phyloP scores from a whole-genome alignment of 139 green algal genomes.

The Pleodorina starrii region DNA sequence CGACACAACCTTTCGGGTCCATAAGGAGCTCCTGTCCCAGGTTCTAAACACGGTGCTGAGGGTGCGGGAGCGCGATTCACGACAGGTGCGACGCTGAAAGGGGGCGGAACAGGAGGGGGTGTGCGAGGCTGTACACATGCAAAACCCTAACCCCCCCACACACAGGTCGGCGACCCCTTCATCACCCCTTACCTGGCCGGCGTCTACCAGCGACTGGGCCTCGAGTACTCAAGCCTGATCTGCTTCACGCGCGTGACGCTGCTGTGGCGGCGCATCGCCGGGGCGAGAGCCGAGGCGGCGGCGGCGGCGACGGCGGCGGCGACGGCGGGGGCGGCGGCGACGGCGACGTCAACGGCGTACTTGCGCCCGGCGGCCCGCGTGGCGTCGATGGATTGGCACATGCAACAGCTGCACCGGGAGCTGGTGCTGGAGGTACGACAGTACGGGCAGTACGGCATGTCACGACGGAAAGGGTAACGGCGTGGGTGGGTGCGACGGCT shows the following conservation, averaged over 20 bases:
- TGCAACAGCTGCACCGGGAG: constrained; percentile 49
- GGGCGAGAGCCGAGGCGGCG: not conserved
- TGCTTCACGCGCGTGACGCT: constrained; percentile 38
- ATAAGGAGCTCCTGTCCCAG: constrained; percentile 41
- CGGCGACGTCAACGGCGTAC: not conserved
- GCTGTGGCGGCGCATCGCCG: not conserved
- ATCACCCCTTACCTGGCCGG: constrained; percentile 32
- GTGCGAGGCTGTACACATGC: not conserved
- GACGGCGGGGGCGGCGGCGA: too few species aligned
- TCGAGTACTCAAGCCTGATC: constrained; percentile 21
- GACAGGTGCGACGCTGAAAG: not conserved
- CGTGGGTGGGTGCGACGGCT: too few species aligned
- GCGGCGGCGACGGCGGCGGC: not conserved
- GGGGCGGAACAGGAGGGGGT: not conserved
- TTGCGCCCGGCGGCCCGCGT: not conserved
- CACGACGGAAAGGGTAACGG: too few species aligned
- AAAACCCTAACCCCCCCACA: not conserved
- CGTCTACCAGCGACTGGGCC: constrained; percentile 36
- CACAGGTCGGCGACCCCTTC: constrained; percentile 47
- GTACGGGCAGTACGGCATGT: not conserved
- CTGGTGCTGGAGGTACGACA: constrained; percentile 40
- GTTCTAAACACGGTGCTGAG: constrained; percentile 22
- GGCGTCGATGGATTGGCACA: constrained; percentile 18
- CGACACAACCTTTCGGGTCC: constrained; percentile 28
- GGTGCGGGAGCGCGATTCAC: constrained; percentile 20